Percentiles rank a stretch among this genome's conserved stretches.
phyloP scores from a whole-genome alignment of 2,329 filamentous ascomycete genomes.

The Aureobasidium melanogenum region DNA sequence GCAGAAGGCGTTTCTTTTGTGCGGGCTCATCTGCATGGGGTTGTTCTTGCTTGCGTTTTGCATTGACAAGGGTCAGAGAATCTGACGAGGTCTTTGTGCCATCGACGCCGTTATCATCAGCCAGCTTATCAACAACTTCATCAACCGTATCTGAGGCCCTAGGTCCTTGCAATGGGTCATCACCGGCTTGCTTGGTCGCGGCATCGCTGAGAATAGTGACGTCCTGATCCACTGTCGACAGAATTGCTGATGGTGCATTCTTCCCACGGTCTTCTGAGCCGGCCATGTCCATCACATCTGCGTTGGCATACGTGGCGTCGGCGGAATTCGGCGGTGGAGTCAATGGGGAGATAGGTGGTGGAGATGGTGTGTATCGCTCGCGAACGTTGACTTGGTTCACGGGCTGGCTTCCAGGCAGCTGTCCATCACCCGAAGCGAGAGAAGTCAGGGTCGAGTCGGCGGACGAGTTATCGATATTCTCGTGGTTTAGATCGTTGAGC shows the following conservation, averaged over 20 bases:
- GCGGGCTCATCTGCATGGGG: not conserved
- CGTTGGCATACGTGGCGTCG: not conserved
- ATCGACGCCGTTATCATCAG: not conserved
- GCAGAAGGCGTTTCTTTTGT: not conserved
- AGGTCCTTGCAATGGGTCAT: not conserved
- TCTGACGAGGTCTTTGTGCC: not conserved
- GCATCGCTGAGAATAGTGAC: not conserved
- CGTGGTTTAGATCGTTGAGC: no score
- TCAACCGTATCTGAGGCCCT: not conserved
- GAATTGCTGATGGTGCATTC: not conserved
- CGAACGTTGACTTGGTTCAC: not conserved
- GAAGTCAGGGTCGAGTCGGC: not conserved
- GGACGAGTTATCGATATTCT: no score
- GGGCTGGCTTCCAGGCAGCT: not conserved
- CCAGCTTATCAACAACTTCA: not conserved
- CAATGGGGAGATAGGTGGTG: not conserved
- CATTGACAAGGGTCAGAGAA: not conserved
- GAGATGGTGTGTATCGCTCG: not conserved
- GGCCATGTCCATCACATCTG: not conserved
- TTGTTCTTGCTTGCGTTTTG: not conserved
- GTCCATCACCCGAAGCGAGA: not conserved
- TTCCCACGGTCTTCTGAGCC: not conserved
- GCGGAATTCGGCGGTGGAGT: not conserved
- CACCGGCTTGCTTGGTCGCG: not conserved
- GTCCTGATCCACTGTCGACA: not conserved